phyloP scores from a whole-genome alignment of 192 early-diverging fungal species.

The Coemansia sp. region DNA sequence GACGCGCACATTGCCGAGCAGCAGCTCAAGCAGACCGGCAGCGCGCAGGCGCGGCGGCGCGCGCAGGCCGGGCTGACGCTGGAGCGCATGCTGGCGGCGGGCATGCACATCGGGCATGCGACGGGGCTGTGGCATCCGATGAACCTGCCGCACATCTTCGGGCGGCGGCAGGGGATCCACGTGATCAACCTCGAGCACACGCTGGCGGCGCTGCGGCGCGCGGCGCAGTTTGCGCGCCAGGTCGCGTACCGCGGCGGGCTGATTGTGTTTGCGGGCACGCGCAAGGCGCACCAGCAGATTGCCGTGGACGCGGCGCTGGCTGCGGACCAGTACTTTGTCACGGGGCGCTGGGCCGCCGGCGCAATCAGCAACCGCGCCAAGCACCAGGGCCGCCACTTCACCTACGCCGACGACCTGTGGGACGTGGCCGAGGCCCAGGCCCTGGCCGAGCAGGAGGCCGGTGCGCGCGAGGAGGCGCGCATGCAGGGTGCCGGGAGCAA shows the following conservation, averaged over 20 bases:
- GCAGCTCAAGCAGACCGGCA: not conserved
- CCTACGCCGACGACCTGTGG: conserved; percentile 21
- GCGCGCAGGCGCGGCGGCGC: not conserved
- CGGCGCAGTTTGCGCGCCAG: conserved; percentile 65
- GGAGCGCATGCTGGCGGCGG: conserved; percentile 69
- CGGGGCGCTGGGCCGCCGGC: conserved; percentile 79
- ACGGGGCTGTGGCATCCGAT: conserved; percentile 70
- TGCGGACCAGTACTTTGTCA: conserved; percentile 74
- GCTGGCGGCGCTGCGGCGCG: conserved; percentile 73
- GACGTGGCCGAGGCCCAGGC: conserved; percentile 34
- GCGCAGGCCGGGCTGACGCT: conserved; percentile 54
- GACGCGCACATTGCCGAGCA: no score
- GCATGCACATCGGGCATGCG: conserved; percentile 86
- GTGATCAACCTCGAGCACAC: conserved; percentile 95
- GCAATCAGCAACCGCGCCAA: conserved; percentile 76
- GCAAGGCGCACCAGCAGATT: conserved; percentile 60
- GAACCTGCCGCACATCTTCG: conserved; percentile 85
- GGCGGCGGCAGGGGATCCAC: conserved; percentile 80
- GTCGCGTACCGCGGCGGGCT: conserved; percentile 74
- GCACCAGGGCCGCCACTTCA: conserved; percentile 7
- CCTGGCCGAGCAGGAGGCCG: not conserved
- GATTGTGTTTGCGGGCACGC: conserved; percentile 82
- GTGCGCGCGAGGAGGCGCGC: not conserved
- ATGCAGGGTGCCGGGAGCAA: not conserved
- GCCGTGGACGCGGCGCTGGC: conserved; percentile 76